Evolutionary conservation across 352 stramenopile genomes (phyloP), one percentile per base, ranked within the genome.

Genomic region (Pythium brachiatum): DNA sequence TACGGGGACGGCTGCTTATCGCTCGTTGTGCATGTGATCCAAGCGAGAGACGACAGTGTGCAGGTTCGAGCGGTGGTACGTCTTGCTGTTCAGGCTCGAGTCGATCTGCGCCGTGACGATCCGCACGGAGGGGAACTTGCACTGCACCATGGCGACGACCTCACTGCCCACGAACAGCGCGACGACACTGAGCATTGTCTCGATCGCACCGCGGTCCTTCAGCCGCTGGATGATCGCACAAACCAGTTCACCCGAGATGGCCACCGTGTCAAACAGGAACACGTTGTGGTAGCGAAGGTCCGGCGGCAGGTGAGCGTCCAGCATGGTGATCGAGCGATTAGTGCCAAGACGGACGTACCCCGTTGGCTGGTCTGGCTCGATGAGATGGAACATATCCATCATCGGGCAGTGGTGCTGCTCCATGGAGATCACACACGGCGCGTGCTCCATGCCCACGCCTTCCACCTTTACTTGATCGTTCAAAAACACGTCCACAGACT

Each of bases 251-350:
- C 69, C 48, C 0, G 64, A 76, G 12, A 70, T 67, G 6, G 76
- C 64, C 3, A 78, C 72, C 9, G 78, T 53, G 23, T 82, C 75
- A 34, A 84, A 62, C 12, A 87, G 34, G 20, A 87, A 80, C 3
- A 87, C 75, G 34, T 83, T 84, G 60, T 83, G 72, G 64, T 69
- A 75, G 46, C 71, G 67, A 18, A 87, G 66, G 38, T 50, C 70
- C 41, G 57, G 27, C 7, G 47, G 60, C 61, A 80, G 44, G 21
- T 60, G 26, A 48, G 53, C 41, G 50, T 72, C 32, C 48, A 53
- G 7, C 4, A 64, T 2, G 20, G 18, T 53, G 44, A 57, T 41
- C 12, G 62, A 27, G 2, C 26, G 21, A 26, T 48, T 23, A 3
- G 23, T 4, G 8, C 23, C 53, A 6, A 68, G 46, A 16, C 60